Evolutionary conservation across 169 alveolate species (phyloP), one percentile per base, ranked within the genome.

Genomic region (Plasmodium billcollinsi): DNA sequence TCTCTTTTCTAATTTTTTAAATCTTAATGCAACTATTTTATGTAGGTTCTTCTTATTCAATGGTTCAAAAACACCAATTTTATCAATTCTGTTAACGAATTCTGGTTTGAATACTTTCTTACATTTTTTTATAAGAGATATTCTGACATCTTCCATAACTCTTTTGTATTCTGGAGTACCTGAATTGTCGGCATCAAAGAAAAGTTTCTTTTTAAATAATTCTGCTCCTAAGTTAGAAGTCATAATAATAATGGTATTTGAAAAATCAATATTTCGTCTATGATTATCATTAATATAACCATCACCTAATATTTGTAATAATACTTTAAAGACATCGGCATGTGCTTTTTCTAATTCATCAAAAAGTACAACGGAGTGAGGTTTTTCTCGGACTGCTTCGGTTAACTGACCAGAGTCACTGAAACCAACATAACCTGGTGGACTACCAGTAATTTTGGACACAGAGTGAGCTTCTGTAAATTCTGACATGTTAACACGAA

Each of bases 341-440:
- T 85, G 92, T 12, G 92, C 92, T 54, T 85, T 85, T 63, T 85
- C 92, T 71, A 85, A 85, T 65, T 85, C 92, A 50, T 85, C 92
- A 63, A 85, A 85, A 59, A 85, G 75, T 24, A 85, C 86, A 72
- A 85, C 92, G 5, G 88, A 80, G 11, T 89, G 88, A 3, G 95
- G 95, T 89, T 62, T 85, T 59, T 92, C 89, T 24, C 94, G 88
- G 49, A 93, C 93, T 56, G 93, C 95, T 62, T 93, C 96, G 7
- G 95, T 91, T 73, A 94, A 83, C 85, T 89, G 93, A 94, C 96
- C 95, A 73, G 94, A 94, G 20, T 93, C 95, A 71, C 90, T 88
- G 52, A 93, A 93, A 61, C 96, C 96, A 8, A 94, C 95, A 70
- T 94, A 94, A 47, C 96, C 96, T 21, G 96, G 96, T 47, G 96